Conservation (phyloP, 2,329 filamentous ascomycete genomes). For the Cladophialophora psammophila region DNA sequence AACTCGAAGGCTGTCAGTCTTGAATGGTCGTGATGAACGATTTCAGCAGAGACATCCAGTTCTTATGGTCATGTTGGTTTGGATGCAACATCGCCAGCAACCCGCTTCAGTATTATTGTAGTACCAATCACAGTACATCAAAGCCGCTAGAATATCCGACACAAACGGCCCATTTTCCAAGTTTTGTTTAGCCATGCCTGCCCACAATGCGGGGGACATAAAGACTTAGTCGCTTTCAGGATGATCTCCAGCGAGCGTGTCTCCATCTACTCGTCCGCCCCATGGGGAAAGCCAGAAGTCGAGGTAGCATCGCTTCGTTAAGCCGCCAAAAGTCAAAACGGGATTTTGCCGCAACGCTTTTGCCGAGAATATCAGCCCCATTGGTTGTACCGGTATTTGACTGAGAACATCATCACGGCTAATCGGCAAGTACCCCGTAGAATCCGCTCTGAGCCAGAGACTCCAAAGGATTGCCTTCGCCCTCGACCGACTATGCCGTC, state of each 20-base stretch:
- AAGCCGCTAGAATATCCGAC: constrained; percentile 2
- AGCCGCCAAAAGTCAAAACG: neutral
- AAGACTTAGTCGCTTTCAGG: constrained; percentile 2
- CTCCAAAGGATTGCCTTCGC: neutral
- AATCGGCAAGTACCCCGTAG: neutral
- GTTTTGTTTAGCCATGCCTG: neutral
- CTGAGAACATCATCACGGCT: neutral
- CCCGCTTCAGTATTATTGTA: neutral
- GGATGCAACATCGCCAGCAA: neutral
- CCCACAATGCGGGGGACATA: neutral
- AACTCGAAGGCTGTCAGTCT: neutral
- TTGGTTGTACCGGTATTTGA: neutral
- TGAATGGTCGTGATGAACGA: neutral
- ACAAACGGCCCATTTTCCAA: neutral
- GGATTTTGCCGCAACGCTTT: neutral
- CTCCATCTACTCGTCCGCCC: neutral
- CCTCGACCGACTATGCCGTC: neutral
- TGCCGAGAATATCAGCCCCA: neutral
- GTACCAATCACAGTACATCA: neutral
- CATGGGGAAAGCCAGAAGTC: constrained; percentile 1
- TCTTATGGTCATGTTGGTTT: neutral
- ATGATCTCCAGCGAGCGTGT: neutral
- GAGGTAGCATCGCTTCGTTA: neutral
- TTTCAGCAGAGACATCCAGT: neutral
- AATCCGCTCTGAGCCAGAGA: neutral